These are phyloP conservation scores for Mallotus repandus DNA, from an alignment of 441 rosid species.

Conservation along the genomic window DNA sequence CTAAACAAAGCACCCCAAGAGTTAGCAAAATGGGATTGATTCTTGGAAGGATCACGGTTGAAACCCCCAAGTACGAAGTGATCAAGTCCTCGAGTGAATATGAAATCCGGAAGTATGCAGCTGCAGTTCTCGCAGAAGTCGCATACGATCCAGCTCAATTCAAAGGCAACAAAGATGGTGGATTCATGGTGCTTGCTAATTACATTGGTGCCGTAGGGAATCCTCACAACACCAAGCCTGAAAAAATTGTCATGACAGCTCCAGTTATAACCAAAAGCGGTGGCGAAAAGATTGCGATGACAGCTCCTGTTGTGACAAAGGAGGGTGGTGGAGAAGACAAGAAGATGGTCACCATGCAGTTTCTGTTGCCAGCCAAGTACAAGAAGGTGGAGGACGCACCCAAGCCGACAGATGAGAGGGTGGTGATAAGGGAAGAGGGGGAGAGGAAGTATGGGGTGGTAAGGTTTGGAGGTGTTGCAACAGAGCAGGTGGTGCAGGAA, in stretches of 20 bases:
- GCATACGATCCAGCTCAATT: conserved; percentile 67
- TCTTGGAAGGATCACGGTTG: conserved; percentile 70
- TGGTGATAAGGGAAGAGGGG: conserved; percentile 62
- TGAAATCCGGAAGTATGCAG: conserved; percentile 73
- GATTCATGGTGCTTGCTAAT: conserved; percentile 68
- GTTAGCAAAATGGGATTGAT: conserved; percentile 55
- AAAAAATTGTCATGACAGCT: conserved; percentile 77
- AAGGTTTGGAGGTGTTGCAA: conserved; percentile 63
- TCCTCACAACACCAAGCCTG: conserved; percentile 74
- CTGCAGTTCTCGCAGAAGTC: conserved; percentile 68
- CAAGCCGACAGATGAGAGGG: conserved; percentile 77
- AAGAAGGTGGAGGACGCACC: conserved; percentile 80
- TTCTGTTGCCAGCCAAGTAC: conserved; percentile 70
- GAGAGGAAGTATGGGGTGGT: conserved; percentile 77
- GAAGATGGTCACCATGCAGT: conserved; percentile 82
- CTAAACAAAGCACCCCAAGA: too few species aligned
- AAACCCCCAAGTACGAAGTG: conserved; percentile 67
- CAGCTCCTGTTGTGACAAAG: conserved; percentile 71
- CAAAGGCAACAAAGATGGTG: conserved; percentile 72
- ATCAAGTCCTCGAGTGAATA: conserved; percentile 46
- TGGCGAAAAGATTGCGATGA: conserved; percentile 75
- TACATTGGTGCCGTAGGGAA: conserved; percentile 85
- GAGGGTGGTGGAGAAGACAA: conserved; percentile 34
- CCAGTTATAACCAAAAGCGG: conserved; percentile 65
- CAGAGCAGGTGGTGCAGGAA: conserved; percentile 60